Conservation (phyloP, 1,284 basidiomycete genomes). For the Fomitopsis pinicola region DNA sequence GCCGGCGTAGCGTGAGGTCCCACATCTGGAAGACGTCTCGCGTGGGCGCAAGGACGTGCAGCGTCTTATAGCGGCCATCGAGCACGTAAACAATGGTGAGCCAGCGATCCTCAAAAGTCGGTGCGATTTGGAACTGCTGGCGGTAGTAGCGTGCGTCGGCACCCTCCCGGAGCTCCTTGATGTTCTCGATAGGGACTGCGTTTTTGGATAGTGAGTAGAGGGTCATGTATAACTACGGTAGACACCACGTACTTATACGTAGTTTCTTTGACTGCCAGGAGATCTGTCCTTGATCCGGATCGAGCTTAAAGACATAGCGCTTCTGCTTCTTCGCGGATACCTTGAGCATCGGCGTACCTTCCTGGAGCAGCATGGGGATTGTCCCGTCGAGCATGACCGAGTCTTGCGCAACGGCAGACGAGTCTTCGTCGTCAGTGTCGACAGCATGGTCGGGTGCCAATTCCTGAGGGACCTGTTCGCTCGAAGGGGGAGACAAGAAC, state of each 20-base stretch:
- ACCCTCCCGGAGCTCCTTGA: constrained; percentile 88
- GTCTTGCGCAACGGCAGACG: constrained; percentile 13
- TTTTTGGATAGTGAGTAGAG: neutral
- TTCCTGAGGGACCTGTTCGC: neutral
- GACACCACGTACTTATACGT: constrained; percentile 59
- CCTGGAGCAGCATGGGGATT: constrained; percentile 50
- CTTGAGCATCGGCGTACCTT: constrained; percentile 80
- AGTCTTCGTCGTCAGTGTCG: neutral
- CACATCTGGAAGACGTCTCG: constrained; percentile 67
- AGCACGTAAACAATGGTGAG: constrained; percentile 76
- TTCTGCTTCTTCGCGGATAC: constrained; percentile 85
- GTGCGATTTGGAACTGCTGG: constrained; percentile 66
- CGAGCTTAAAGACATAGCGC: constrained; percentile 69
- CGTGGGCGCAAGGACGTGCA: constrained; percentile 83
- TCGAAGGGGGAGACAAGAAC: neutral
- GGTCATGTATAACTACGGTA: neutral
- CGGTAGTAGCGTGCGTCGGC: constrained; percentile 76
- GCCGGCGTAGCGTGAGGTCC: constrained; percentile 55
- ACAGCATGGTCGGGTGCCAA: neutral
- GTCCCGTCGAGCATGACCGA: constrained; percentile 31
- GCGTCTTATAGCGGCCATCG: constrained; percentile 83
- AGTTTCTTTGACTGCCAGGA: constrained; percentile 81
- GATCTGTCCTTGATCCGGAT: constrained; percentile 78
- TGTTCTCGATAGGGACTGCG: constrained; percentile 83
- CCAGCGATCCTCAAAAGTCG: constrained; percentile 65